A percentile compares a stretch with the other conserved stretches of the same genome.
These are phyloP conservation scores for Ceratocystis smalleyi DNA, from an alignment of 2,329 filamentous ascomycete genomes.

Conservation along the genomic window DNA sequence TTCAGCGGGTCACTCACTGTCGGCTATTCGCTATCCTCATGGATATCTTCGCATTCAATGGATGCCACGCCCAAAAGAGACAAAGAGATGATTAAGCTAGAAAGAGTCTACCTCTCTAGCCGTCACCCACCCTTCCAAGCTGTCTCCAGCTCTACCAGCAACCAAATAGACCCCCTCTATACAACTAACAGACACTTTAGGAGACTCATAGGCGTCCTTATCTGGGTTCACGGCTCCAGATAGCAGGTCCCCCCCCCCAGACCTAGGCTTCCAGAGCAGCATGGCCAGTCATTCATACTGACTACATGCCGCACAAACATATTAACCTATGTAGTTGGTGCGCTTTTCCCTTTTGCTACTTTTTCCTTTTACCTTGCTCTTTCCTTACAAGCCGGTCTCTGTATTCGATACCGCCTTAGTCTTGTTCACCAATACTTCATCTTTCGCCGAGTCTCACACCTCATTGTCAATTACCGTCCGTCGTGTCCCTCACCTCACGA, in stretches of 20 bases:
- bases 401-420: not conserved
- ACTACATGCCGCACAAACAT: not conserved
- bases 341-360: not conserved
- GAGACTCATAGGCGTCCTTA: too few relatives aligned
- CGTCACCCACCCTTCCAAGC: too few relatives aligned
- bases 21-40: not conserved
- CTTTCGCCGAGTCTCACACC: not conserved
- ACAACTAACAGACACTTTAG: too few relatives aligned
- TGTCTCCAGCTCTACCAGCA: too few relatives aligned
- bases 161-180: too few relatives aligned
- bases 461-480: not conserved
- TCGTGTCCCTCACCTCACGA: conserved; percentile 8
- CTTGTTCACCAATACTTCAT: not conserved
- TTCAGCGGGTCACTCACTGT: not conserved
- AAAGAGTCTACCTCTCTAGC: not conserved
- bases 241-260: too few relatives aligned
- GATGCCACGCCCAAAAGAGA: not conserved
- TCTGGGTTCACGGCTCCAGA: too few relatives aligned
- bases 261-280: not conserved
- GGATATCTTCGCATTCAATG: not conserved
- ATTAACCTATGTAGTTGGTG: not conserved
- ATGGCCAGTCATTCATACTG: not conserved
- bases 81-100: not conserved
- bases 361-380: not conserved
- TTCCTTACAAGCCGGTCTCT: not conserved